Conservation (phyloP, 2,329 filamentous ascomycete genomes). For the Sporothrix inflata region DNA sequence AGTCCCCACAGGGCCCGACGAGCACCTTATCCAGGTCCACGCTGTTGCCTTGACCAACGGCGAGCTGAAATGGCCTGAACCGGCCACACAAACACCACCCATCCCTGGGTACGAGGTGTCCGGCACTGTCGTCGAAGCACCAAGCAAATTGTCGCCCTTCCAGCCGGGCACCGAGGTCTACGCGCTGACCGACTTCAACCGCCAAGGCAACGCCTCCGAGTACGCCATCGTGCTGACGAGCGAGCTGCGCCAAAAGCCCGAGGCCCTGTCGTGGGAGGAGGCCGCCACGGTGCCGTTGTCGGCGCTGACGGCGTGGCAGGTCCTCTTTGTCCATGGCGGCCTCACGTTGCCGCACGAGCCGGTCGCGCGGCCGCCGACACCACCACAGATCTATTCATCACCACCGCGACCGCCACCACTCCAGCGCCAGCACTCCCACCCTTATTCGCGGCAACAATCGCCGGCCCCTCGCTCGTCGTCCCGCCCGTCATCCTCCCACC, state of each 20-base stretch:
- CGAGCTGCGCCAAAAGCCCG: slow-evolving; percentile 35
- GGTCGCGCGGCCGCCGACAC: background rate
- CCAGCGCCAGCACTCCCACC: background rate
- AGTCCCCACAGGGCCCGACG: slow-evolving; percentile 30
- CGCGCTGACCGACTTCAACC: slow-evolving; percentile 36
- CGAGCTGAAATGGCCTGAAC: slow-evolving; percentile 38
- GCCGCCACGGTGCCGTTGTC: slow-evolving; percentile 36
- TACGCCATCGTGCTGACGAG: slow-evolving; percentile 31
- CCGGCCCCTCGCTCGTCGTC: background rate
- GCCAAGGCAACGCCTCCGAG: slow-evolving; percentile 35
- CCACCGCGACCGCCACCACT: background rate
- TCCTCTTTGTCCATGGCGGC: slow-evolving; percentile 35
- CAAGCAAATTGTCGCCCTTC: slow-evolving; percentile 36
- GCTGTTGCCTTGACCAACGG: slow-evolving; percentile 40
- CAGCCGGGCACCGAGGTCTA: slow-evolving; percentile 39
- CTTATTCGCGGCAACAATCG: slow-evolving; percentile 8
- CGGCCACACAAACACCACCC: slow-evolving; percentile 21
- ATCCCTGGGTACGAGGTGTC: slow-evolving; percentile 41
- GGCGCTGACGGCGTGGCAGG: slow-evolving; percentile 36
- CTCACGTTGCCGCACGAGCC: slow-evolving; percentile 25
- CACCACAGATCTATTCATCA: background rate
- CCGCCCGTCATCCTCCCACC: slow-evolving; percentile 2
- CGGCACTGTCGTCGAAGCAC: slow-evolving; percentile 38
- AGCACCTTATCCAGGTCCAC: slow-evolving; percentile 39
- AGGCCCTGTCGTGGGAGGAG: slow-evolving; percentile 36